Conservation (phyloP, 179 eudicot genomes). For the Silene coronaria region DNA sequence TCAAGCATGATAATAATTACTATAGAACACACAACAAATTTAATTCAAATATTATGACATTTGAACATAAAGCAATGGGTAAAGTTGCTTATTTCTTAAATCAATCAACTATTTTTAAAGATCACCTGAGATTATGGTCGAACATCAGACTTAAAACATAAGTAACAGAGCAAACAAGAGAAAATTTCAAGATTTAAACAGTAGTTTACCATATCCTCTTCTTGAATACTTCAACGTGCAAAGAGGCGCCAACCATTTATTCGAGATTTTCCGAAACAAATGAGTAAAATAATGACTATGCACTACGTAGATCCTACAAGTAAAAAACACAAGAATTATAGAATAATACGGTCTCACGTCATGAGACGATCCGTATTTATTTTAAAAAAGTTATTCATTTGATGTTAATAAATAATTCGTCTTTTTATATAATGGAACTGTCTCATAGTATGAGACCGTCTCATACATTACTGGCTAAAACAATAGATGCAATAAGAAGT, state of each 20-base stretch:
- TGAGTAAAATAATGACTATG: no score
- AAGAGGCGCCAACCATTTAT: constrained; percentile 99
- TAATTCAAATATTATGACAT: background rate
- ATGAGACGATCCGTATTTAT: no score
- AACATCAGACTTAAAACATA: background rate
- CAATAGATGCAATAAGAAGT: no score
- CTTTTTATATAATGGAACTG: no score
- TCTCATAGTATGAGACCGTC: no score
- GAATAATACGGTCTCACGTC: no score
- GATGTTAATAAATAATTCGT: no score
- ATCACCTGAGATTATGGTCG: background rate
- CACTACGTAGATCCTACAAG: no score
- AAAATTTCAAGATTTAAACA: constrained; percentile 1
- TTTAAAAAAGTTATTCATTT: no score
- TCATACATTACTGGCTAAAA: no score
- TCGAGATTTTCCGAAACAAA: constrained; percentile 84
- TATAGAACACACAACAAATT: background rate
- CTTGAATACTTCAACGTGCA: constrained; percentile 78
- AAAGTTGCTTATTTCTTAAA: background rate
- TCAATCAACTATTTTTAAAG: background rate
- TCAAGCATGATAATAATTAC: background rate
- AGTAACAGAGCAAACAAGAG: constrained; percentile 11
- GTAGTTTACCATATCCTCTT: constrained; percentile 85
- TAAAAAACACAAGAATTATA: no score
- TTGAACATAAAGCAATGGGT: background rate